Evolutionary conservation across 768 basidiomycete genomes (phyloP).

Genomic region (Boletus rufocinnamomeus): DNA sequence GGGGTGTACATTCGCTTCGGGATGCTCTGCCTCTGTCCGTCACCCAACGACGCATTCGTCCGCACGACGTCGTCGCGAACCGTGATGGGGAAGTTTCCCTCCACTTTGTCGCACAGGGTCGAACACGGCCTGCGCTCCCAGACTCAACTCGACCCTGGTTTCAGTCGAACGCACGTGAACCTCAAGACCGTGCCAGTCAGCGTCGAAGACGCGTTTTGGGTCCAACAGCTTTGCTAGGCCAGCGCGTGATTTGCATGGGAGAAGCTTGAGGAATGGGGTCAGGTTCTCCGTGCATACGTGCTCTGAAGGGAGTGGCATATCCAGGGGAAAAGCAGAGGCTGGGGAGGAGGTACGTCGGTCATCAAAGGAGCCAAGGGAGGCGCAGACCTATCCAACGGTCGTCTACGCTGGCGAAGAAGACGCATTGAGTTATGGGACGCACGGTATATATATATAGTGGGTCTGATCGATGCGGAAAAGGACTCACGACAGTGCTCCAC

Average conservation of each 20-base stretch:
- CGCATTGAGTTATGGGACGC: not conserved
- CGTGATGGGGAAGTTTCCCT: constrained; percentile 45
- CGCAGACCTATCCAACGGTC: constrained; percentile 80
- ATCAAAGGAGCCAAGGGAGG: constrained; percentile 79
- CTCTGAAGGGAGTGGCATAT: constrained; percentile 77
- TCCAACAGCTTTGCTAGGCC: constrained; percentile 84
- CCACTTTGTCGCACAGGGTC: constrained; percentile 66
- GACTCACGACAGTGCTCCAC: constrained; percentile 50
- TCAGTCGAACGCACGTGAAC: constrained; percentile 71
- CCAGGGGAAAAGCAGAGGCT: constrained; percentile 60
- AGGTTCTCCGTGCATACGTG: constrained; percentile 97
- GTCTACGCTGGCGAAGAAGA: constrained; percentile 52
- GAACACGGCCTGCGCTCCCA: constrained; percentile 75
- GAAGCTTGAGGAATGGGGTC: constrained; percentile 91
- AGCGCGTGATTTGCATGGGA: constrained; percentile 89
- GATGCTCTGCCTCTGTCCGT: constrained; percentile 3
- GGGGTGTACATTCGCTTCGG: constrained; percentile 68
- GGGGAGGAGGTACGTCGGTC: constrained; percentile 76
- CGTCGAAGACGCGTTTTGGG: constrained; percentile 83
- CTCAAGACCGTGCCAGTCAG: constrained; percentile 89
- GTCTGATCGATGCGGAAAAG: not conserved
- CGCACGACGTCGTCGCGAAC: not conserved
- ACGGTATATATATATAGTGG: no score
- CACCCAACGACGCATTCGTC: constrained; percentile 7
- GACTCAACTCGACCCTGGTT: constrained; percentile 60